phyloP scores from a whole-genome alignment of 2,329 filamentous ascomycete genomes.

The Cytospora piceae region DNA sequence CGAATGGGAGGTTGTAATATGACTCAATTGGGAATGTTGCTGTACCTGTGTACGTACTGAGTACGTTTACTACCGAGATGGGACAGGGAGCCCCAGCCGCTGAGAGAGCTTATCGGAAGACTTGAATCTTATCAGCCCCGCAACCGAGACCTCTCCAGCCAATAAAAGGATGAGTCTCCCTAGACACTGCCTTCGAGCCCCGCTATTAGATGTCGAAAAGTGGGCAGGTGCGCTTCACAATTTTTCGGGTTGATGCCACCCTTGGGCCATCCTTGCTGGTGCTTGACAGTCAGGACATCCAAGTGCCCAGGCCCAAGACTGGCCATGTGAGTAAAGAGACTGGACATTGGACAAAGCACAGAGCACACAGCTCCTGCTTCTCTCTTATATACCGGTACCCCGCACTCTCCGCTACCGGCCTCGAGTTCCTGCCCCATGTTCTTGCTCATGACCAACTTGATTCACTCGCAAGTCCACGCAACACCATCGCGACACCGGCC shows the following conservation, averaged over 20 bases:
- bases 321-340: conserved; percentile 5
- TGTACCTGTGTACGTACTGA: not conserved
- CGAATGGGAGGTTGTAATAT: not conserved
- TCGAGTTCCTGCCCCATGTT: conserved; percentile 14
- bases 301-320: conserved; percentile 1
- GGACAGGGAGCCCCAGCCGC: not conserved
- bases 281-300: conserved; percentile 3
- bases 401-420: conserved; percentile 31
- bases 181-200: conserved; percentile 19
- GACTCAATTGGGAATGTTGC: not conserved
- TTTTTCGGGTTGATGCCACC: conserved; percentile 15
- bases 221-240: conserved; percentile 26
- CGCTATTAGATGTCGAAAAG: conserved; percentile 25
- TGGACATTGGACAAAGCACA: not conserved
- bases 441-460: conserved; percentile 25
- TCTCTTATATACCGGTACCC: conserved; percentile 23
- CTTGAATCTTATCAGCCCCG: conserved; percentile 17
- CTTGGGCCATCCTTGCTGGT: not conserved
- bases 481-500: conserved; percentile 31
- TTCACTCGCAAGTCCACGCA: conserved; percentile 20
- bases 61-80: not conserved
- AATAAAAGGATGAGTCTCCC: not conserved
- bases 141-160: conserved; percentile 9
- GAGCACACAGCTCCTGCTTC: conserved; percentile 8
- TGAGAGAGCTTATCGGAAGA: conserved; percentile 11